Evolutionary conservation across 345 rosid species (phyloP).

Genomic region (Abelmoschus esculentus): DNA sequence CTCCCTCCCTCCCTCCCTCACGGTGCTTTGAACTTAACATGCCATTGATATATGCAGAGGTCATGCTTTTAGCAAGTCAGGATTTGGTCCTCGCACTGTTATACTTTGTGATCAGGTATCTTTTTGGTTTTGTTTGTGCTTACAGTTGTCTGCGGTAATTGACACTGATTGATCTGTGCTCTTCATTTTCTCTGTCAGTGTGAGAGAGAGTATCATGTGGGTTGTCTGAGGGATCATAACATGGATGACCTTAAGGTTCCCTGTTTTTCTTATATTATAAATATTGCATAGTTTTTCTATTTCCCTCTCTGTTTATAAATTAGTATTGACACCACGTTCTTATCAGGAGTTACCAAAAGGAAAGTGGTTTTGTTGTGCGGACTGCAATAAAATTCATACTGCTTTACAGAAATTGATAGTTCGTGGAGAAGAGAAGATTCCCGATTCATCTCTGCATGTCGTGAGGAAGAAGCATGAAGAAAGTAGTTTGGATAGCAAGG

Average conservation of each 20-base stretch:
- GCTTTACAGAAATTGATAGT: conserved; percentile 44
- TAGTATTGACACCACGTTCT: conserved; percentile 14
- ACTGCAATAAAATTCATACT: conserved; percentile 44
- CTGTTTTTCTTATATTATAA: background rate
- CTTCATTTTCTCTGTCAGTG: conserved; percentile 36
- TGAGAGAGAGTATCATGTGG: conserved; percentile 91
- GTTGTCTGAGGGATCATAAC: conserved; percentile 75
- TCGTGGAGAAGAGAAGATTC: conserved; percentile 67
- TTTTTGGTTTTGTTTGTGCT: conserved; percentile 8
- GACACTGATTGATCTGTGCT: conserved; percentile 7
- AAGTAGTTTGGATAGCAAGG: conserved; percentile 22
- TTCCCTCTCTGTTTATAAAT: background rate
- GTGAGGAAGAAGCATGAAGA: conserved; percentile 44
- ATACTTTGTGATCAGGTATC: conserved; percentile 90
- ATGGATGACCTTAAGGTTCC: conserved; percentile 75
- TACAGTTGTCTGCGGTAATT: background rate
- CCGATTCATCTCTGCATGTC: conserved; percentile 36
- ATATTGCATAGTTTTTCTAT: conserved; percentile 1
- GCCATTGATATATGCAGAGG: conserved; percentile 41
- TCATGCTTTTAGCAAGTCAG: conserved; percentile 51
- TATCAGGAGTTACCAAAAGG: conserved; percentile 83
- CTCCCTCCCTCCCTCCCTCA: background rate
- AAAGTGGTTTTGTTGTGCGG: conserved; percentile 74
- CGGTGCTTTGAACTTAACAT: background rate
- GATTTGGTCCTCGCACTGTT: conserved; percentile 79